Evolutionary conservation across 2,329 filamentous ascomycete genomes (phyloP), one percentile per base, ranked within the genome.

Genomic region (Aspergillus chevalieri): DNA sequence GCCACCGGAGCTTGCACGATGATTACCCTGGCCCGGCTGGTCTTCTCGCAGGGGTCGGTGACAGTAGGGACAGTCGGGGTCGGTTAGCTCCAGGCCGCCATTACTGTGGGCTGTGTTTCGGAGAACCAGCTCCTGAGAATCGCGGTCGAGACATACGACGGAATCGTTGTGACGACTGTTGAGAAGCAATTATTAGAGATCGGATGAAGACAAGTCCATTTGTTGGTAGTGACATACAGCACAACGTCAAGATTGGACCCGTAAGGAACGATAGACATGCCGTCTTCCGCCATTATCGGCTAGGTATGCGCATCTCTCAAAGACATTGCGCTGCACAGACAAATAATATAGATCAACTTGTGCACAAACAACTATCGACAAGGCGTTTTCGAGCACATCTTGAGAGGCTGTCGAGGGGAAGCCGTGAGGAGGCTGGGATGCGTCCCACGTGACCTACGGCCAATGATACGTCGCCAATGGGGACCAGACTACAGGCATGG

Each of bases 1-100:
- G 55, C 59, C 65, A 57, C 57, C 66, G 47, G 53, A 39, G 36
- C 66, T 56, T 5, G 49, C 65, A 52, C 59, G 59, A 46, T 63
- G 63, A n/a, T 54, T 51, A 17, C 66, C 64, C 26, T 65, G 61
- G 17, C 64, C 63, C 21, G 64, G 59, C 41, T 80, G 77, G 15
- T 55, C 78, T 67, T 68, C 84, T 26, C 71, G 75, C 57, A 82
- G 79, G 15, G 89, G 83, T 47, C 87, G 86, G 65, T 90, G 88
- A 67, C 92, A 96, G 62, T 89, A 89, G n/a, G 94, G 93, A 64
- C 94, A 98, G 64, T 91, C 83, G 26, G 26, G 98, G 63, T 91
- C 38, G 51, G 82, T 66, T 24, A 78, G 67, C 47, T 83, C 81
- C 50, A 90, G 62, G 26, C 72, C 74, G 52, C 77, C 69, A 51